phyloP scores from a whole-genome alignment of 768 basidiomycete species.

The Sarcomyxa edulis region DNA sequence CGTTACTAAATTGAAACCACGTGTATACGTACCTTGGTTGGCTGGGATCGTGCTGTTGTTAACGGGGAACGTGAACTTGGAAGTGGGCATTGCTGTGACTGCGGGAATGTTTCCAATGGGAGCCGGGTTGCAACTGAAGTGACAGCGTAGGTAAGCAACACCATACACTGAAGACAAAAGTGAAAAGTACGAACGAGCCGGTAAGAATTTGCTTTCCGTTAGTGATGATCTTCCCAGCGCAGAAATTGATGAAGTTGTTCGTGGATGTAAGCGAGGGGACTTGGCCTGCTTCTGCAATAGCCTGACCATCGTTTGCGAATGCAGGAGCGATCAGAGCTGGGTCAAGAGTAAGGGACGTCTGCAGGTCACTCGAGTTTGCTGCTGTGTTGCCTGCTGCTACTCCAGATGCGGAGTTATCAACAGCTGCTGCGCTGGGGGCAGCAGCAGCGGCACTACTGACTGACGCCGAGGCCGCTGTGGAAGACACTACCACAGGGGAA shows the following conservation, averaged over 20 bases:
- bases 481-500: neutral
- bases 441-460: neutral
- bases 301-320: constrained; percentile 51
- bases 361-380: constrained; percentile 29
- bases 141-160: too few species aligned
- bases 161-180: too few species aligned
- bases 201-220: constrained; percentile 36
- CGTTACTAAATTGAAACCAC: too few species aligned
- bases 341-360: constrained; percentile 37
- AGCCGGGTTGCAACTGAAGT: constrained; percentile 46
- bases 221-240: constrained; percentile 46
- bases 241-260: constrained; percentile 76
- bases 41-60: constrained; percentile 39
- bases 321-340: constrained; percentile 47
- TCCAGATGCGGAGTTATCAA: constrained; percentile 1
- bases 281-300: constrained; percentile 37
- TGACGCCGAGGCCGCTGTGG: neutral
- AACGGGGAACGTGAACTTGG: constrained; percentile 42
- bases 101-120: constrained; percentile 58
- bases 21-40: too few species aligned
- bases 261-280: constrained; percentile 53
- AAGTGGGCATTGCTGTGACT: constrained; percentile 43
- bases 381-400: constrained; percentile 13
- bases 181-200: too few species aligned
- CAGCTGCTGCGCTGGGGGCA: neutral